Evolutionary conservation across 352 stramenopile species (phyloP), one percentile per base, ranked within the genome.

Genomic region (Phytophthora parvispora): DNA sequence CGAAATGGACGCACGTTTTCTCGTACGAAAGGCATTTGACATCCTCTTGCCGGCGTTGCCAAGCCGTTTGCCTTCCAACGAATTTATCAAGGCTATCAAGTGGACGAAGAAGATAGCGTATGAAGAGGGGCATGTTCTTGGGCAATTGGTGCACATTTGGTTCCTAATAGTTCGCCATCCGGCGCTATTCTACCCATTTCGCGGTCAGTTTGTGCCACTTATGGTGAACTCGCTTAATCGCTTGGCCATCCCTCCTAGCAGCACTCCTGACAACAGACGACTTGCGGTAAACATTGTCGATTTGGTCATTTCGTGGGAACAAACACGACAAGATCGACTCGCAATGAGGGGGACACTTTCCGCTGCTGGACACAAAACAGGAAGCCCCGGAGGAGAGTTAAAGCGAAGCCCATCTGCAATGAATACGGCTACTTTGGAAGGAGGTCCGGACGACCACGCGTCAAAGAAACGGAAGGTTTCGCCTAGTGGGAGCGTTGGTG

Each of bases 41-140:
- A 96, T 99, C 52, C 77, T 99, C 27, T 74, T 99, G 6, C 97
- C 98, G 25, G 87, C 92, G 18, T 78, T 99, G 4, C 88, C 86
- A 36, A 93, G 79, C 28, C 88, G 95, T 12, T 69, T 99, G 9
- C 81, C 87, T 18, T 87, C 88, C 3, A 84, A 97, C 54, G 97
- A 99, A 56, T 98, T 99, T 40, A 96, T 98, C 69, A 98, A 98
- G 71, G 90, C 92, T 4, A 98, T 99, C 64, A 98, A 99, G 62
- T 99, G 94, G 86, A 99, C 97, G 9, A 98, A 98, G 67, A 98
- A 99, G 73, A 95, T 99, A 34, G 97, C 98, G 64, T 98, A 98
- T 62, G 97, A 99, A 84, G 98, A 99, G 89, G 93, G 90, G 7
- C 98, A 99, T 67, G 94, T 96, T 18, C 78, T 99, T 1, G 88